phyloP scores from a whole-genome alignment of 768 basidiomycete species.

The Sporobolomyces pararoseus region DNA sequence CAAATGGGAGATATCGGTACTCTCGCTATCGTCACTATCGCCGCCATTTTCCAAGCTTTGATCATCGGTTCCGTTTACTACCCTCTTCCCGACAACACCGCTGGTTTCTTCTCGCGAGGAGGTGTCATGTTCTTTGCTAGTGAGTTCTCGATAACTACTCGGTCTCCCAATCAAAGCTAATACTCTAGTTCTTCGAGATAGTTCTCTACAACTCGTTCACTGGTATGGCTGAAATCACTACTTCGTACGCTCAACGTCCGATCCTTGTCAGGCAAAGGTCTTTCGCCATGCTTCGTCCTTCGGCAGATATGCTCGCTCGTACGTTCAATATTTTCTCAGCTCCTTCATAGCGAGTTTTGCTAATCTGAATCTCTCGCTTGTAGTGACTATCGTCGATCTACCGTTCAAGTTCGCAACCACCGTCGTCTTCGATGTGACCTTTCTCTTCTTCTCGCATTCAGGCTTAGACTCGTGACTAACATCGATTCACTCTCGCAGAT shows the following conservation, averaged over 20 bases:
- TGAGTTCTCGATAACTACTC: background rate
- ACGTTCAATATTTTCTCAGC: constrained; percentile 51
- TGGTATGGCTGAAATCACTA: constrained; percentile 50
- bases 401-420: constrained; percentile 48
- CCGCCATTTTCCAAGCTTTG: constrained; percentile 53
- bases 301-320: constrained; percentile 52
- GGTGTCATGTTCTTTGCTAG: constrained; percentile 69
- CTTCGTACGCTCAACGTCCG: constrained; percentile 42
- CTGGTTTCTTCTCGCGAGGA: constrained; percentile 69
- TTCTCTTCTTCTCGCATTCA: constrained; percentile 41
- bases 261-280: constrained; percentile 48
- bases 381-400: constrained; percentile 45
- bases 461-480: background rate
- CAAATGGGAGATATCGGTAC: constrained; percentile 52
- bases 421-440: constrained; percentile 41
- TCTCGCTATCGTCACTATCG: constrained; percentile 44
- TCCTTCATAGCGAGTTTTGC: constrained; percentile 40
- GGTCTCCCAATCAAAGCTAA: background rate
- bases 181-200: constrained; percentile 6
- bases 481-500: constrained; percentile 37
- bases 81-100: constrained; percentile 57
- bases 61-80: constrained; percentile 66
- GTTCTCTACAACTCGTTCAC: constrained; percentile 52
- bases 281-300: constrained; percentile 54
- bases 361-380: constrained; percentile 38